These are phyloP conservation scores for Trichoderma sp. DNA, from an alignment of 2,329 filamentous ascomycete species.

Conservation along the genomic window DNA sequence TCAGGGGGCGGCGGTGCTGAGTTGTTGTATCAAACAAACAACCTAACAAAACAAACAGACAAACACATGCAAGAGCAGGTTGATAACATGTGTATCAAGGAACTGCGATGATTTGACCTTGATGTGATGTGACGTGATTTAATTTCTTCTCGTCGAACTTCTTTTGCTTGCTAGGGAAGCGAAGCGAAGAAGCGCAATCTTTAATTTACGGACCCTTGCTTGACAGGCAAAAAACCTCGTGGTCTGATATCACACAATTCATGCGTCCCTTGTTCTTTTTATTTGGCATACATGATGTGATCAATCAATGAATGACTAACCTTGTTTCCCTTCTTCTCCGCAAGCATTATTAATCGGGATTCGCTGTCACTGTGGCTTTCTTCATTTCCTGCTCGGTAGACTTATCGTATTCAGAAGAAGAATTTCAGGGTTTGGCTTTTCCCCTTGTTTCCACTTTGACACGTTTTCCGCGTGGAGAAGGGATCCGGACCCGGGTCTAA, in stretches of 20 bases:
- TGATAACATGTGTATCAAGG: neutral
- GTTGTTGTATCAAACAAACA: neutral
- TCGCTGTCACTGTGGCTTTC: neutral
- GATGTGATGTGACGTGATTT: neutral
- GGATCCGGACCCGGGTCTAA: neutral
- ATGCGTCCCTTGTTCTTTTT: neutral
- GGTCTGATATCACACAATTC: neutral
- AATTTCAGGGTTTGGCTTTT: neutral
- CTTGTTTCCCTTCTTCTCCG: neutral
- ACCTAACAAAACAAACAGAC: neutral
- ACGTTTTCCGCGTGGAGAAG: neutral
- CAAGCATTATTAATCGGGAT: neutral
- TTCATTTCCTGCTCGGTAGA: neutral
- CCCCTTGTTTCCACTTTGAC: neutral
- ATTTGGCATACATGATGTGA: neutral
- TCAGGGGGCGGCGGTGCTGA: slow-evolving; percentile 8
- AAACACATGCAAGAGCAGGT: neutral
- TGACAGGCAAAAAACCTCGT: neutral
- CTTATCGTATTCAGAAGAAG: neutral
- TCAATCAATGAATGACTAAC: neutral
- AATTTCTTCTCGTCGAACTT: neutral
- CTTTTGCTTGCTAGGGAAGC: neutral
- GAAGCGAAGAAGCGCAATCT: neutral
- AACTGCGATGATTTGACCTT: neutral
- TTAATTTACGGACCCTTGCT: neutral